Evolutionary conservation across 352 stramenopile species (phyloP).

Genomic region (Chrysophaeum taylorii): DNA sequence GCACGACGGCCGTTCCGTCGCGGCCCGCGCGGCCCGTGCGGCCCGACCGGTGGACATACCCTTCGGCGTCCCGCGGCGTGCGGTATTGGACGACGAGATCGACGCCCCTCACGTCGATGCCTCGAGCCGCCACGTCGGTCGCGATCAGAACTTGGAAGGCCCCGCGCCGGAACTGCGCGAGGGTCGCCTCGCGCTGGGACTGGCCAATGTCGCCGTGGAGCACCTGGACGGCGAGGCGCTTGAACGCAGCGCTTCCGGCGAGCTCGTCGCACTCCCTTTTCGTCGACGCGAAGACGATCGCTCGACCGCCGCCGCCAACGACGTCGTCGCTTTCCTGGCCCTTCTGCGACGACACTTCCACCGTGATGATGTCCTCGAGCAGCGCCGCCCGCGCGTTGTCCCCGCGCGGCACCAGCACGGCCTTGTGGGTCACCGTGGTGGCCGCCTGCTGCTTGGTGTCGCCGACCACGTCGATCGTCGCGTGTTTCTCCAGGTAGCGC

Average conservation of each 20-base stretch:
- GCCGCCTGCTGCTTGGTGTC: constrained; percentile 54
- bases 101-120: constrained; percentile 89
- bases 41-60: constrained; percentile 87
- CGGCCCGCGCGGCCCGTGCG: constrained; percentile 80
- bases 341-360: constrained; percentile 50
- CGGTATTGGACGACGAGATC: constrained; percentile 79
- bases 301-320: constrained; percentile 42
- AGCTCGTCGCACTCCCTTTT: constrained; percentile 89
- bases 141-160: constrained; percentile 85
- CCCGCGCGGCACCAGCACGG: constrained; percentile 70
- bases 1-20: constrained; percentile 75
- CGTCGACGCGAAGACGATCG: constrained; percentile 93
- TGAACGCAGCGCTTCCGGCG: constrained; percentile 69
- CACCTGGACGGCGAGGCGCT: constrained; percentile 58
- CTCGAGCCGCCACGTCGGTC: constrained; percentile 87
- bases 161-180: constrained; percentile 89
- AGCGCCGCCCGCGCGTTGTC: constrained; percentile 45
- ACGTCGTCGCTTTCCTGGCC: constrained; percentile 37
- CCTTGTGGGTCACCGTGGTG: constrained; percentile 75
- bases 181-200: constrained; percentile 90
- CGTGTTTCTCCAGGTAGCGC: constrained; percentile 78
- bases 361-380: constrained; percentile 56
- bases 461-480: constrained; percentile 84
- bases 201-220: constrained; percentile 93
- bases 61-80: constrained; percentile 79